Evolutionary conservation across 1,284 basidiomycete genomes (phyloP).

Genomic region (Caloboletus firmus): DNA sequence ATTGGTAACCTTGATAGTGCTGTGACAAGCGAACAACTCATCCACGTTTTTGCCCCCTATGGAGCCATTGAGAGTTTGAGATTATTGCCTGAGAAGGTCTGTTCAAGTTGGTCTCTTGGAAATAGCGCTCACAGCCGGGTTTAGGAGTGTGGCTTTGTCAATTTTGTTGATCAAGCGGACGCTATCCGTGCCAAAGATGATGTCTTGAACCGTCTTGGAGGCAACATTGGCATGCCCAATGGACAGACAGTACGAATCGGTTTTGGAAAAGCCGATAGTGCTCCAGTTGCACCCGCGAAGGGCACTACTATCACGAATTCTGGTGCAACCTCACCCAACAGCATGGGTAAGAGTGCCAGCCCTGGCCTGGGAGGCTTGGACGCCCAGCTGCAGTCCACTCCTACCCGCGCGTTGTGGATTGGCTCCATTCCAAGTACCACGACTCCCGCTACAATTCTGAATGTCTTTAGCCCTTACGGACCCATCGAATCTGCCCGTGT

Average conservation of each 20-base stretch:
- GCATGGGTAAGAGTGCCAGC: conserved; percentile 49
- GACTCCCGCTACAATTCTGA: conserved; percentile 88
- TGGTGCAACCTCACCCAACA: conserved; percentile 62
- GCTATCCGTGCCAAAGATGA: conserved; percentile 96
- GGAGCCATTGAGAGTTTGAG: conserved; percentile 95
- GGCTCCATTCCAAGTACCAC: conserved; percentile 93
- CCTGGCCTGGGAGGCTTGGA: conserved; percentile 65
- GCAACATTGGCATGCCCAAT: conserved; percentile 90
- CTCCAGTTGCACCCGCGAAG: conserved; percentile 84
- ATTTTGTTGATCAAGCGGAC: conserved; percentile 93
- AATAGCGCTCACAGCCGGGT: conserved; percentile 10
- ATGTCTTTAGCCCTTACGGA: conserved; percentile 94
- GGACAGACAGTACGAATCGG: conserved; percentile 95
- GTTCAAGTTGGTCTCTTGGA: conserved; percentile 18
- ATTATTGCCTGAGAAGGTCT: conserved; percentile 92
- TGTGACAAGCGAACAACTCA: conserved; percentile 91
- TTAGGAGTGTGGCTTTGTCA: conserved; percentile 98
- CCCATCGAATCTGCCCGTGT: conserved; percentile 96
- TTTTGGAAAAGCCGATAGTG: conserved; percentile 95
- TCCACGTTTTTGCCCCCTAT: conserved; percentile 93
- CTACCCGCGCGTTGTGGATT: conserved; percentile 93
- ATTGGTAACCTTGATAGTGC: conserved; percentile 95
- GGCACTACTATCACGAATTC: conserved; percentile 61
- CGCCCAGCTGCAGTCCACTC: conserved; percentile 80
- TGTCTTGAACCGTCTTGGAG: conserved; percentile 90